Conservation (phyloP, 116 monocot genomes). For the Dioscorea cayenensis region DNA sequence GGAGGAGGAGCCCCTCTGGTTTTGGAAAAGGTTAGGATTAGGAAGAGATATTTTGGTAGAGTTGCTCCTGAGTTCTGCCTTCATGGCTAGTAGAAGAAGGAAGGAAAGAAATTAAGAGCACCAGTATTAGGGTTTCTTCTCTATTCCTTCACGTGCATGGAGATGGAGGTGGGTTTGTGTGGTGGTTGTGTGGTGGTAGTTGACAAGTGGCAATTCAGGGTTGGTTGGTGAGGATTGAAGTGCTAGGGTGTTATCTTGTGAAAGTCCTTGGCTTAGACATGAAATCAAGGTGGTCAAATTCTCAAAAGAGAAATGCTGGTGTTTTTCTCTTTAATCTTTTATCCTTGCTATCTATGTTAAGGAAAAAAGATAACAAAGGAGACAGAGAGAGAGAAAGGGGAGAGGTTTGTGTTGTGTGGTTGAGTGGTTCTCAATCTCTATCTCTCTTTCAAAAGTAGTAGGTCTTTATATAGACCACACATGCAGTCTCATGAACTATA, state of each 20-base stretch:
- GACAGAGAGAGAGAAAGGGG: not conserved
- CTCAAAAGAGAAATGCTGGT: conserved; percentile 3
- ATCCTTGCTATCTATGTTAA: not conserved
- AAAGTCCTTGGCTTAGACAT: not conserved
- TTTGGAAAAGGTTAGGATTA: not conserved
- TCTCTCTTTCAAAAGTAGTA: too few relatives aligned
- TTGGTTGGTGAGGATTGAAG: conserved; percentile 1
- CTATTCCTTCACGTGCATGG: conserved; percentile 12
- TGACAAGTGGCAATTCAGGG: conserved; percentile 3
- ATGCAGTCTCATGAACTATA: too few relatives aligned
- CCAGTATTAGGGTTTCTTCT: not conserved
- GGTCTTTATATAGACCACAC: too few relatives aligned
- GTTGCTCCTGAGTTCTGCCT: conserved; percentile 2
- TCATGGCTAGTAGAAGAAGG: conserved; percentile 2
- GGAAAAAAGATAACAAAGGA: not conserved
- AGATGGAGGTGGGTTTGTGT: conserved; percentile 6
- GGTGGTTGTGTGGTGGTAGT: not conserved
- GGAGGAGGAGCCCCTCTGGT: not conserved
- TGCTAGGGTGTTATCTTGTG: conserved; percentile 1
- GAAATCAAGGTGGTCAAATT: not conserved
- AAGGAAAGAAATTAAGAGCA: not conserved
- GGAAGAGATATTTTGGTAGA: not conserved
- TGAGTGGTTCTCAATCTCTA: too few relatives aligned
- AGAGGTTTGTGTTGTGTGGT: too few relatives aligned
- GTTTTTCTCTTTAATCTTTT: not conserved